Conservation (phyloP, 306 rosid genomes). For the Adenanthera pavonina region DNA sequence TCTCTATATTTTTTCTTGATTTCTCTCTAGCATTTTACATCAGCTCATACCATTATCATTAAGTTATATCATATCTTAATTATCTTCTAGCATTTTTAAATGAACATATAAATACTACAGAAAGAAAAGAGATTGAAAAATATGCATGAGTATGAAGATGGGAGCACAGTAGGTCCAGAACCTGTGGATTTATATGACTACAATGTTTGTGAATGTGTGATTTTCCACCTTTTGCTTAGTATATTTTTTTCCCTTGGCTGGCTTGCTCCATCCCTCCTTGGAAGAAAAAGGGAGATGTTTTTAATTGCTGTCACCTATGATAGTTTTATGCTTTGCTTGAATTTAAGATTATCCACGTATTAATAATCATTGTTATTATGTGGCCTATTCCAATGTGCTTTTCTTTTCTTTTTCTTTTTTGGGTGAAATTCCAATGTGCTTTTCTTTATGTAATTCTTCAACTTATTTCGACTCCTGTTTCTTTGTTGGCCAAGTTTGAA, state of each 20-base stretch:
- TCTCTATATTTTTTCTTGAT: background rate
- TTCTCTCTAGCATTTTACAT: background rate
- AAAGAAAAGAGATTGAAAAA: background rate
- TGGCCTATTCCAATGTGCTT: background rate
- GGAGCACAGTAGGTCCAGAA: background rate
- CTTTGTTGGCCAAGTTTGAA: background rate
- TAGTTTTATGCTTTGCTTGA: background rate
- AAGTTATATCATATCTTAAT: background rate
- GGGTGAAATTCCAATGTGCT: no score
- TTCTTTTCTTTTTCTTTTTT: background rate
- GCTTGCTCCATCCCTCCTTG: background rate
- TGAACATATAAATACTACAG: background rate
- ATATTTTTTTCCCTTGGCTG: background rate
- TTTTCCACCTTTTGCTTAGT: background rate
- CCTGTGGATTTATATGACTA: background rate
- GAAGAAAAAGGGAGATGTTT: no score
- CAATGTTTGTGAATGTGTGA: background rate
- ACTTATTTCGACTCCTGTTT: background rate
- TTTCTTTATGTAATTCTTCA: background rate
- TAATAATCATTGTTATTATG: background rate
- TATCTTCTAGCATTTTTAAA: background rate
- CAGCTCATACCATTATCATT: slow-evolving; percentile 16
- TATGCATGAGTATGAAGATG: background rate
- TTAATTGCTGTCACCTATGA: background rate
- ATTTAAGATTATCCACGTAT: background rate